Percentiles rank a stretch among this genome's conserved stretches.
These are phyloP conservation scores for Zostera marina DNA, from an alignment of 116 monocot genomes.

Conservation along the genomic window DNA sequence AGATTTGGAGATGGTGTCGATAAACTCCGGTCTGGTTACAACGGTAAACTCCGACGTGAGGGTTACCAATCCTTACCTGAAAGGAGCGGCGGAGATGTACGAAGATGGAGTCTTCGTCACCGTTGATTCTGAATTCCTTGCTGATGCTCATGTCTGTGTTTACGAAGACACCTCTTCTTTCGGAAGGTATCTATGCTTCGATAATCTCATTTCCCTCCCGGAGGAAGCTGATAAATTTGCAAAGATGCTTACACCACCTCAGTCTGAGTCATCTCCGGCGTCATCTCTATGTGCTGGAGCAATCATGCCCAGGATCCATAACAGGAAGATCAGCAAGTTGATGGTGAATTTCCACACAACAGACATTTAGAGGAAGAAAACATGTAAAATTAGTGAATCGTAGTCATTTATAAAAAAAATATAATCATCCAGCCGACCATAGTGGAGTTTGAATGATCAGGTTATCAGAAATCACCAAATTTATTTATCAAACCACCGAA, in stretches of 20 bases:
- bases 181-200: conserved; percentile 86
- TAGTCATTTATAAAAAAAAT: no score
- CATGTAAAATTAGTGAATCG: no score
- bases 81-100: conserved; percentile 59
- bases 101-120: conserved; percentile 64
- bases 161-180: conserved; percentile 43
- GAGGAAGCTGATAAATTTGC: conserved; percentile 55
- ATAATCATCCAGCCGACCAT: no score
- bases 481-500: no score
- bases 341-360: conserved; percentile 20
- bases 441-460: no score
- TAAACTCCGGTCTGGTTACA: conserved; percentile 26
- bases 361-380: not conserved
- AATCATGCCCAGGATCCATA: conserved; percentile 26
- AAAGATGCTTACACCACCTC: conserved; percentile 1
- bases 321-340: conserved; percentile 49
- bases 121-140: conserved; percentile 47
- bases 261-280: not conserved
- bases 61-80: conserved; percentile 26
- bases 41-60: conserved; percentile 27
- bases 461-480: no score
- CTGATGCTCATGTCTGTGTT: conserved; percentile 53
- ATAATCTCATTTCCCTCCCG: conserved; percentile 32
- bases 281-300: not conserved
- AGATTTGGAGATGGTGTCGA: conserved; percentile 34